These are phyloP conservation scores for Colletotrichum ledebouriae DNA, from an alignment of 2,329 filamentous ascomycete species.

Conservation along the genomic window DNA sequence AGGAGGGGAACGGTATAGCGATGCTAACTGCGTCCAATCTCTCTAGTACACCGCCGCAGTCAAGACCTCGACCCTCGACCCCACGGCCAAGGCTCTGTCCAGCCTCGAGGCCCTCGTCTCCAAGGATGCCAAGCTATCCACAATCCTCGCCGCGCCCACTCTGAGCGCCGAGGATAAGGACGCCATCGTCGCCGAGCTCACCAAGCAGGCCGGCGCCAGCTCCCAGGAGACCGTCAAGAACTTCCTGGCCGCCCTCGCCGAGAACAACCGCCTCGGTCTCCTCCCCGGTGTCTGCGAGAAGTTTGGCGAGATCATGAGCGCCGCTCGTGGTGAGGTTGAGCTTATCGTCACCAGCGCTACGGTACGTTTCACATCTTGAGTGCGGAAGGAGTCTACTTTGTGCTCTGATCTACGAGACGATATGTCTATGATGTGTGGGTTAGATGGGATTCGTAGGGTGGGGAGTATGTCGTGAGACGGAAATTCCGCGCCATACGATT, in stretches of 20 bases:
- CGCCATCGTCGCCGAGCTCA: conserved; percentile 86
- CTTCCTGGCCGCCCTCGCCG: conserved; percentile 89
- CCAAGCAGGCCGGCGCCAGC: conserved; percentile 80
- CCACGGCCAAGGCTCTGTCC: conserved; percentile 83
- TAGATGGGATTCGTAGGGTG: neutral
- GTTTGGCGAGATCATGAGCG: conserved; percentile 89
- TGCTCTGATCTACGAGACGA: neutral
- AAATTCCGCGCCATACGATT: neutral
- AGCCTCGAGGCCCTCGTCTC: conserved; percentile 79
- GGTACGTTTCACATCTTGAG: conserved; percentile 66
- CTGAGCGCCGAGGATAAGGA: conserved; percentile 85
- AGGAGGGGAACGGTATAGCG: conserved; percentile 24
- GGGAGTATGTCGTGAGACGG: neutral
- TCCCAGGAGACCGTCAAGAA: conserved; percentile 91
- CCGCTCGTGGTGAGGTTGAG: conserved; percentile 93
- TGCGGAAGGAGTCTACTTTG: neutral
- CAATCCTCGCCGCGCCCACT: conserved; percentile 84
- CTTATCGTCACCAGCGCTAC: conserved; percentile 90
- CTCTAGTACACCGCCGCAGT: conserved; percentile 92
- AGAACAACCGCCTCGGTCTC: conserved; percentile 94
- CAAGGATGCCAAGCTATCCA: conserved; percentile 84
- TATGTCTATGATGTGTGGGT: neutral
- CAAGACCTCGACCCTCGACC: conserved; percentile 88
- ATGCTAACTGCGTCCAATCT: conserved; percentile 56
- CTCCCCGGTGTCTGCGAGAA: conserved; percentile 88